Evolutionary conservation across 768 basidiomycete genomes (phyloP), one percentile per base, ranked within the genome.

Genomic region (Pleurotus sapidus): DNA sequence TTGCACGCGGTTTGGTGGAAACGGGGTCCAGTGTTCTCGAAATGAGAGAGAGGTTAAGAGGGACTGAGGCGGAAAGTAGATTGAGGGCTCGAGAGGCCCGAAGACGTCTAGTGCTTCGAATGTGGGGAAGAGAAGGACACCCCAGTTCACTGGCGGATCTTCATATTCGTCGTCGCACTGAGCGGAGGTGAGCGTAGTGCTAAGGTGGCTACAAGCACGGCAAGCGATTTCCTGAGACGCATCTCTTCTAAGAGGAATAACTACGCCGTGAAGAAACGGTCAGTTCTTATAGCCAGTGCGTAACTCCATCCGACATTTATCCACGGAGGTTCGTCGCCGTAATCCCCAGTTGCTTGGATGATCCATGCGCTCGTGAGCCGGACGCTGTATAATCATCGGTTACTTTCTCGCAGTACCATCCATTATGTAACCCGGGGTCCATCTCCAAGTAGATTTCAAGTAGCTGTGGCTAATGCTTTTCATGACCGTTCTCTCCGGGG

Each of bases 41-140:
- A 15, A 72, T 60, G 5, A 70, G 17, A 47, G 61, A 64, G 55
- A 72, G 68, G 8, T 66, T 68, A 24, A 70, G 46, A n/a, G 70
- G 61, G 9, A 34, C 55, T 2, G 55, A 45, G 6, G 49, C 15
- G 1, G 69, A 56, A 30, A 70, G 64, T 8, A 62, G 61, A 59
- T 72, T 68, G 43, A 73, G 64, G 6, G 64, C 67, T 40, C 71
- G 6, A 73, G 59, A 5, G 70, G 70, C 4, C 70, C 72, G 53
- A 70, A 70, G 30, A 68, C 68, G 51, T 73, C 72, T 8, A 72
- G 63, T 5, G 67, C 66, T 61, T 69, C 65, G 58, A 73, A 73
- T 5, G 66, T 65, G 3, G 68, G 67, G 61, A 69, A 71, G 34
- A 73, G 30, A 23, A 71, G 42, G 3, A 72, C 55, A 3, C 66